Evolutionary conservation across 768 basidiomycete genomes (phyloP).

Genomic region (Fomitopsis pulvina): DNA sequence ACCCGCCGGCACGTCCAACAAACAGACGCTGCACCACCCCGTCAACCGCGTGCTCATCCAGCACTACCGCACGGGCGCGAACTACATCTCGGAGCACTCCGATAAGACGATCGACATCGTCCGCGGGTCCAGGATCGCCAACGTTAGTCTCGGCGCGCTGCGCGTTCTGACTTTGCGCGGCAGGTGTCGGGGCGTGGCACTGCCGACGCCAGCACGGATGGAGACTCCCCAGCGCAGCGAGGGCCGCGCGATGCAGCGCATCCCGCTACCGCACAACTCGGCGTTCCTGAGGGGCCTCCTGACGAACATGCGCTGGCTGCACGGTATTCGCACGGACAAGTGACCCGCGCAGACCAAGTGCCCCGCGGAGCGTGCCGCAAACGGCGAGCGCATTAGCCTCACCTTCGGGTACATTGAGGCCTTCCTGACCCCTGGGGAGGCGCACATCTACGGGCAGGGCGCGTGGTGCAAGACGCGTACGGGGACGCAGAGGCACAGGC

Average conservation of each 20-base stretch:
- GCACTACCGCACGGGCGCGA: constrained; percentile 69
- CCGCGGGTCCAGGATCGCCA: constrained; percentile 67
- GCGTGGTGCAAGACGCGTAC: constrained; percentile 55
- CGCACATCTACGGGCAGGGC: constrained; percentile 68
- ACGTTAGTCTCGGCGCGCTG: constrained; percentile 75
- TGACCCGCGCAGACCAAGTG: constrained; percentile 50
- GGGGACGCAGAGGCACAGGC: constrained; percentile 43
- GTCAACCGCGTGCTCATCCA: constrained; percentile 85
- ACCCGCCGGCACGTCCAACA: constrained; percentile 66
- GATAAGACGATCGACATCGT: constrained; percentile 85
- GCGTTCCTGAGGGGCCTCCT: constrained; percentile 74
- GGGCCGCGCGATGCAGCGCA: constrained; percentile 38
- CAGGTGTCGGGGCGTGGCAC: no score
- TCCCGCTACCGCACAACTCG: constrained; percentile 74
- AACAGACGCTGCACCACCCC: constrained; percentile 47
- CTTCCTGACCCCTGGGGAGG: constrained; percentile 47
- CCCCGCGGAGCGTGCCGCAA: constrained; percentile 42
- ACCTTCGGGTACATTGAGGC: constrained; percentile 79
- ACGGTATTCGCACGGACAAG: constrained; percentile 73
- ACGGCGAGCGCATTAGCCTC: constrained; percentile 69
- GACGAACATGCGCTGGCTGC: constrained; percentile 72
- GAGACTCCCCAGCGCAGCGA: no score
- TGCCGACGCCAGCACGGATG: no score
- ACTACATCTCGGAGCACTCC: constrained; percentile 82
- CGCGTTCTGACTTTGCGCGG: constrained; percentile 71